Evolutionary conservation across 1,284 basidiomycete species (phyloP), one percentile per base, ranked within the genome.

Genomic region (Apiotrichum siamense): DNA sequence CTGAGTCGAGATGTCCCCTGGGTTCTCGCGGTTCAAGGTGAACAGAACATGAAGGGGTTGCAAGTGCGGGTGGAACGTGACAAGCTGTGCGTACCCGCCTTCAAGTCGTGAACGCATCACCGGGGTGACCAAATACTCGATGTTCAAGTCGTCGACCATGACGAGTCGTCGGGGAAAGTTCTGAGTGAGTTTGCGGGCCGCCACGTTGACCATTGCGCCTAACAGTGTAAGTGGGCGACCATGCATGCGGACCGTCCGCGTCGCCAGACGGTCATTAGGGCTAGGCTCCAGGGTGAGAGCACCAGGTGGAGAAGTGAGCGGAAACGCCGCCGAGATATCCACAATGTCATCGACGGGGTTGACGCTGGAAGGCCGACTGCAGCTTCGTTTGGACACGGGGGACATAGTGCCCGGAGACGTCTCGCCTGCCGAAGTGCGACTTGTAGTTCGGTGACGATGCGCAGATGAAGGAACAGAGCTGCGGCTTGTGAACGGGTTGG

Each of bases 31-130:
- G 41, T 57, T 54, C 7, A 49, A 25, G n/a, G 45, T 49, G 27
- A 64, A 62, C 24, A 70, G 50, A 17, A 52, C 47, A 10, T 51
- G 23, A 3, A 72, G 41, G 23, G 59, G 43, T 11, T 69, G 66
- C 32, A 72, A 58, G 42, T 70, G 69, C 4, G 69, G 67, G 44
- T 72, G 70, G 15, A 59, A 64, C 13, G 63, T 61, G 15, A 59
- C 57, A 13, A 72, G 54, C 46, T 65, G 61, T 3, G 57, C 35
- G 27, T 60, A 62, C 52, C 67, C 65, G n/a, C 55, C 54, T 12
- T 61, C 57, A 12, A 72, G 46, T 13, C 58, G 54, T 0, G 24
- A 23, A 21, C 60, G 45, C 44, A 66, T 56, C 1, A 49, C 23
- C 1, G 48, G 51, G 42, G 62, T 55, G 10, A 70, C 54, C 35